Evolutionary conservation across 2,329 filamentous ascomycete species (phyloP).

Genomic region (Fusarium sp.): DNA sequence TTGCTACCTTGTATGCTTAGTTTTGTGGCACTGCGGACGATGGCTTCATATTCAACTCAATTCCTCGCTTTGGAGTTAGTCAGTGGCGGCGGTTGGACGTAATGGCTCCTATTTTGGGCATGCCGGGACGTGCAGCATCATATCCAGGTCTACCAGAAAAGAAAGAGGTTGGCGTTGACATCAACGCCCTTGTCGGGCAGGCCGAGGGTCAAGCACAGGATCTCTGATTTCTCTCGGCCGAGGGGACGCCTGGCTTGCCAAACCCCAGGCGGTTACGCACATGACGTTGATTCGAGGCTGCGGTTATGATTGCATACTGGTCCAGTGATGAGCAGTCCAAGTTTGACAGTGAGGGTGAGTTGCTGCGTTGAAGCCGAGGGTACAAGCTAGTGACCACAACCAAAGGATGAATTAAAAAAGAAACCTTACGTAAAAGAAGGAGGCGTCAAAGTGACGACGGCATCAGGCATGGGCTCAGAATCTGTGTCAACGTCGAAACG

Average conservation of each 20-base stretch:
- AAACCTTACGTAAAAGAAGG: neutral
- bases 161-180: constrained; percentile 4
- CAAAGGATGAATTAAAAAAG: neutral
- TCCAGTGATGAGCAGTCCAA: neutral
- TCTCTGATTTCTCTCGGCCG: constrained; percentile 10
- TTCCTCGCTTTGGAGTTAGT: neutral
- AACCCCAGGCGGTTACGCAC: constrained; percentile 16
- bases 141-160: neutral
- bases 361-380: neutral
- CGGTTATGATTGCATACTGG: neutral
- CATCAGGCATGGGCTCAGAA: neutral
- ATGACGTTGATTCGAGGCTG: constrained; percentile 1
- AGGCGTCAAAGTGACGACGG: neutral
- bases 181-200: neutral
- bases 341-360: neutral
- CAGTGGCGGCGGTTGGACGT: neutral
- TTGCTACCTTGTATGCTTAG: neutral
- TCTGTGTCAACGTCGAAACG: neutral
- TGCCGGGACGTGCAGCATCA: neutral
- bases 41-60: neutral
- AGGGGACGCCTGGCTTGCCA: constrained; percentile 2
- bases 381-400: neutral
- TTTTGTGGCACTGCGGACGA: neutral
- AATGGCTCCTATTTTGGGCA: neutral
- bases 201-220: constrained; percentile 2